Base-by-base conservation (phyloP, 148 eudicot genomes). In the Hydrangea macrophylla region DNA sequence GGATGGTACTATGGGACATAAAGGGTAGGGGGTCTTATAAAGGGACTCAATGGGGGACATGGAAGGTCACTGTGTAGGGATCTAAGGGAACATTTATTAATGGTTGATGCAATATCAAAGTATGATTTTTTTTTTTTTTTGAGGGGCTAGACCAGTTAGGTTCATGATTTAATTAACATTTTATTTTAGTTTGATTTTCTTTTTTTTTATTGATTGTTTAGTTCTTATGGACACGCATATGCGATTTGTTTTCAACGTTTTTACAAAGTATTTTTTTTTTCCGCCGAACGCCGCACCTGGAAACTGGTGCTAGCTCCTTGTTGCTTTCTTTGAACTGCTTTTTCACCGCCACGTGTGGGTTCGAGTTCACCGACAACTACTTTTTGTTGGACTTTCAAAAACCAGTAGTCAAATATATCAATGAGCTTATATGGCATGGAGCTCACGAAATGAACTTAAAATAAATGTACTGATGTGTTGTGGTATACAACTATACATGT, bases 251-350 rank as follows among this genome's bases (percentile, higher is more conserved):
- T 66, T 62, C 61, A 56, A 26, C 40, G 32, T 65, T 9, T 13
- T 32, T 48, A 55, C 31, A 50, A 18, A 57, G 32, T 57, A 22
- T 48, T 35, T 35, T 35, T 57, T 53, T 79, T 78, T 76, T 80
- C 81, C 95, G 95, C 95, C 90, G 95, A 82, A 84, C 88, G 95
- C 95, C 90, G 95, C 86, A 80, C 86, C 76, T 84, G 70, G 81
- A 79, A 88, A 82, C 82, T 85, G 70, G 80, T 82, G 72, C 67
- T 60, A 36, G 72, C 67, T 60, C 30, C 79, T 75, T 75, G 75
- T 77, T 73, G 57, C 64, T 79, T 85, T 78, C 63, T 72, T 58
- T n/a, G 10, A 66, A 65, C 33, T 64, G 58, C n/a, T n/a, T 65
- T 22, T 40, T 40, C 58, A 17, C 36, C 37, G 0, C 17, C 48